phyloP scores from a whole-genome alignment of 306 rosid genomes.

The Gastrolobium bilobum region DNA sequence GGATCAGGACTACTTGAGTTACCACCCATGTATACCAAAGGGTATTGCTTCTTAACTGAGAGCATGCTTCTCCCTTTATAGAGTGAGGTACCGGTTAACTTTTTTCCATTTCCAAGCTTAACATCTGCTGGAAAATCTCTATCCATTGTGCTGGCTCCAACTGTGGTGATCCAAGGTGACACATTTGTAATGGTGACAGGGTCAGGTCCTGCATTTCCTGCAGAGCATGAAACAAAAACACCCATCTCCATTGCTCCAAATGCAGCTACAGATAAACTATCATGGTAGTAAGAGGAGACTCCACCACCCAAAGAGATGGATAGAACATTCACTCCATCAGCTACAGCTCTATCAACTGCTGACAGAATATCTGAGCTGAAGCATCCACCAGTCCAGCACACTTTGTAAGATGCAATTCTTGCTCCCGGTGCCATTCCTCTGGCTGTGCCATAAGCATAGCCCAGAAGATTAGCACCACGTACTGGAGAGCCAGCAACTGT shows the following conservation, averaged over 20 bases:
- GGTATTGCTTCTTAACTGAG: slow-evolving; percentile 52
- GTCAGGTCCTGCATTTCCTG: slow-evolving; percentile 93
- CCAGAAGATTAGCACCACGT: slow-evolving; percentile 77
- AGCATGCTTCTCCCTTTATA: slow-evolving; percentile 54
- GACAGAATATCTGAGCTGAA: slow-evolving; percentile 94
- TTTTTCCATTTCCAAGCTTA: slow-evolving; percentile 67
- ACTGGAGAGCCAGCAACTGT: slow-evolving; percentile 90
- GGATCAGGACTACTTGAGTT: slow-evolving; percentile 55
- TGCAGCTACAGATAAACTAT: slow-evolving; percentile 80
- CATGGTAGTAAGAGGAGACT: slow-evolving; percentile 73
- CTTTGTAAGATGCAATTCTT: slow-evolving; percentile 88
- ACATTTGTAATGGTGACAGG: slow-evolving; percentile 82
- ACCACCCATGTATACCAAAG: slow-evolving; percentile 61
- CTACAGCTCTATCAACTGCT: slow-evolving; percentile 80
- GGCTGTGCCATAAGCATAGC: slow-evolving; percentile 89
- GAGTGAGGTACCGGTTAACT: slow-evolving; percentile 68
- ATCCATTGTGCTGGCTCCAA: slow-evolving; percentile 96
- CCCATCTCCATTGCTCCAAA: slow-evolving; percentile 95
- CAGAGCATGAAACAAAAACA: slow-evolving; percentile 87
- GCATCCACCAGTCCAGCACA: slow-evolving; percentile 95
- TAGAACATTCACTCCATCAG: slow-evolving; percentile 80
- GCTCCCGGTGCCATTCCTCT: slow-evolving; percentile 97
- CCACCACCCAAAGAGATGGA: slow-evolving; percentile 94
- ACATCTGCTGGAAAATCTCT: slow-evolving; percentile 90
- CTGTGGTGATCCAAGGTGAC: slow-evolving; percentile 91